Percentiles rank a stretch among this genome's conserved stretches.
Evolutionary conservation across 306 rosid genomes (phyloP).

Genomic region (Rosa chinensis): DNA sequence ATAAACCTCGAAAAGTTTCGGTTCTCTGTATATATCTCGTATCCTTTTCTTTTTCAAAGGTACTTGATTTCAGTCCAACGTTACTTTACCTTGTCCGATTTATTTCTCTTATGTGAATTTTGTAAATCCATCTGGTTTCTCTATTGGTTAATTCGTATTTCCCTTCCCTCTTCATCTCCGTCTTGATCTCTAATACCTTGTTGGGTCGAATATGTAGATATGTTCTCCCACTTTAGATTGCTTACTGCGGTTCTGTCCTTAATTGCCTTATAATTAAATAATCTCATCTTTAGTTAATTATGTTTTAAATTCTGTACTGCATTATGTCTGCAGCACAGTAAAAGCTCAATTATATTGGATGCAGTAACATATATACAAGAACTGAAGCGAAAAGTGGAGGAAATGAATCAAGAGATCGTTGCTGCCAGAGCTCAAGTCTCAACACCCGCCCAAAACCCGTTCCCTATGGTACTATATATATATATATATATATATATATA

Average conservation of each 20-base stretch:
- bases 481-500: too few relatives aligned
- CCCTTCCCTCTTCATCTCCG: too few relatives aligned
- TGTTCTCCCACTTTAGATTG: too few relatives aligned
- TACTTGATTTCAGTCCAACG: not conserved
- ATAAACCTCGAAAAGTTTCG: not conserved
- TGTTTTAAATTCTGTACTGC: not conserved
- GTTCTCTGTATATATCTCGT: not conserved
- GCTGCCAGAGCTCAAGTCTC: constrained; percentile 17
- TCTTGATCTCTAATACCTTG: too few relatives aligned
- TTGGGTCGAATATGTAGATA: too few relatives aligned
- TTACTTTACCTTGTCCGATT: not conserved
- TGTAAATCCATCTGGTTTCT: not conserved
- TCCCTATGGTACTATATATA: constrained; percentile 40
- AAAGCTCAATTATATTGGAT: constrained; percentile 39
- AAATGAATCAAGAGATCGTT: constrained; percentile 11
- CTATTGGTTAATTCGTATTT: not conserved
- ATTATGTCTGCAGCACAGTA: constrained; percentile 28
- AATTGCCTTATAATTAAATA: not conserved
- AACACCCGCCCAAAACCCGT: constrained; percentile 33
- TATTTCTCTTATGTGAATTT: not conserved
- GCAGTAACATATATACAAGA: constrained; percentile 36
- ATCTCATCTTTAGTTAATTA: not conserved
- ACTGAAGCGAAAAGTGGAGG: constrained; percentile 37
- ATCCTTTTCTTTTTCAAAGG: not conserved
- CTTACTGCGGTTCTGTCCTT: not conserved